Conservation (phyloP, 257 asterid genomes). For the Mitragyna speciosa region DNA sequence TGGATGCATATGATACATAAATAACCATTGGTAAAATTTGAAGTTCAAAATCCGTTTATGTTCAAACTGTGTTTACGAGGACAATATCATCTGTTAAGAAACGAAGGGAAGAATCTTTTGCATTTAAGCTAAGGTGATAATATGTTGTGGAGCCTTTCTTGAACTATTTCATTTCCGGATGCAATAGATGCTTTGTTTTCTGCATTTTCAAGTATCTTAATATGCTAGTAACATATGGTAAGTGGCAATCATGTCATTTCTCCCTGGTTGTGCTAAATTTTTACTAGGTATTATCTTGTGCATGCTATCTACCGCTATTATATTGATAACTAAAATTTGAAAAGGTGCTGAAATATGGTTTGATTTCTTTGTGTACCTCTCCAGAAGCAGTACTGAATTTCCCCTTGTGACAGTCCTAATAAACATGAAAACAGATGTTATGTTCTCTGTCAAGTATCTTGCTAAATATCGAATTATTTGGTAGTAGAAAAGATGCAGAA, state of each 20-base stretch:
- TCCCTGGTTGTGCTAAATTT: background rate
- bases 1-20: background rate
- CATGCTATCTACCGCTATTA: background rate
- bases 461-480: background rate
- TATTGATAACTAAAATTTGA: background rate
- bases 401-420: slow-evolving; percentile 76
- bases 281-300: background rate
- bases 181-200: background rate
- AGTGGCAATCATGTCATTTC: background rate
- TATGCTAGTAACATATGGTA: background rate
- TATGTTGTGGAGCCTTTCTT: background rate
- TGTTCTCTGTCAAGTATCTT: background rate
- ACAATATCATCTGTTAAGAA: background rate
- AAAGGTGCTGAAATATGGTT: background rate
- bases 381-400: slow-evolving; percentile 94
- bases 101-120: background rate
- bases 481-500: background rate
- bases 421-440: slow-evolving; percentile 27
- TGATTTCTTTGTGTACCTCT: slow-evolving; percentile 57
- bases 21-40: background rate
- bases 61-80: background rate
- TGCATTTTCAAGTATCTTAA: background rate
- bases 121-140: background rate
- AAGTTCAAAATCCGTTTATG: background rate
- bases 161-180: background rate